A percentile compares a stretch with the other conserved stretches of the same genome.
Conservation (phyloP, 2,329 filamentous ascomycete genomes). For the Aspergillus intermedius region DNA sequence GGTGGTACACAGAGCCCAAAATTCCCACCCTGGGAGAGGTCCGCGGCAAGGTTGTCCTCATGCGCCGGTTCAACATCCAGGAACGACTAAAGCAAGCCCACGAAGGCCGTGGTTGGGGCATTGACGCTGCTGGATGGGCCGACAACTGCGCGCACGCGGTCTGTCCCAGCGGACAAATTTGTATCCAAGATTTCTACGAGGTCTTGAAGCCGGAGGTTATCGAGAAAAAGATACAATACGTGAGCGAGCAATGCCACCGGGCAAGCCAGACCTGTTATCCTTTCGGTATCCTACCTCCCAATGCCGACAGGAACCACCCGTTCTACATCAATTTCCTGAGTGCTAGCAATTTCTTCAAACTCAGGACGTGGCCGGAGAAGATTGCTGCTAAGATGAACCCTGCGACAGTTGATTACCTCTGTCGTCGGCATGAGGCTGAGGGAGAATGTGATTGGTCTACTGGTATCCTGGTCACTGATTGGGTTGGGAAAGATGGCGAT, state of each 20-base stretch:
- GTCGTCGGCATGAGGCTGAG: slow-evolving; percentile 47
- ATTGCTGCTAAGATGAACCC: slow-evolving; percentile 87
- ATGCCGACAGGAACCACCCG: slow-evolving; percentile 49
- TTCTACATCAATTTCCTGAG: slow-evolving; percentile 87
- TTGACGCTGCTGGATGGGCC: slow-evolving; percentile 65
- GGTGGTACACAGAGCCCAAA: slow-evolving; percentile 72
- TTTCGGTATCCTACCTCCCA: slow-evolving; percentile 28
- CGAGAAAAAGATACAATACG: slow-evolving; percentile 69
- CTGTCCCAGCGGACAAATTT: slow-evolving; percentile 64
- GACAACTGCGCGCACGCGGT: slow-evolving; percentile 78
- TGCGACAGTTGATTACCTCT: slow-evolving; percentile 56
- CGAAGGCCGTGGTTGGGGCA: slow-evolving; percentile 49
- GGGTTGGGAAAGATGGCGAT: slow-evolving; percentile 78
- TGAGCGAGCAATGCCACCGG: slow-evolving; percentile 68
- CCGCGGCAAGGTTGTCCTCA: slow-evolving; percentile 74
- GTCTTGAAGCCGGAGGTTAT: slow-evolving; percentile 70
- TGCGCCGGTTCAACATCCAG: slow-evolving; percentile 70
- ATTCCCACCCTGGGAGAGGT: slow-evolving; percentile 73
- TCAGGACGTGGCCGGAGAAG: slow-evolving; percentile 85
- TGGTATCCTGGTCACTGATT: slow-evolving; percentile 87
- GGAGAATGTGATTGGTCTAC: slow-evolving; percentile 73
- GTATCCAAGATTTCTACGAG: slow-evolving; percentile 93
- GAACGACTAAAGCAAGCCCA: slow-evolving; percentile 38
- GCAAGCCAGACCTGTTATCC: slow-evolving; percentile 50
- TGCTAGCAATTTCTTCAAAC: slow-evolving; percentile 90